Conservation (phyloP, 208 protist species). For the Trypanosoma avium region DNA sequence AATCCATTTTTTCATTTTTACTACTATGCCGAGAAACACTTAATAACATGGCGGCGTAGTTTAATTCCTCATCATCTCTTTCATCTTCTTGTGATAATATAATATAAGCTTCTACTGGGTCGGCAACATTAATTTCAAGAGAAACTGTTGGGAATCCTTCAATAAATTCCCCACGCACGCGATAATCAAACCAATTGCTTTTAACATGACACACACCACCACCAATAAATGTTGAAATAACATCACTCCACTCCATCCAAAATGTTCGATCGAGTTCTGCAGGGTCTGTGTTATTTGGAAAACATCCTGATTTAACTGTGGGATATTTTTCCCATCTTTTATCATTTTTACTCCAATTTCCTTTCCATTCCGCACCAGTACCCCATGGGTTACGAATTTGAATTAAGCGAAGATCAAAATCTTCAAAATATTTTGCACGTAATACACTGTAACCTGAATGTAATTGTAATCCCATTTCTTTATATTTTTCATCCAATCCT, state of each 20-base stretch:
- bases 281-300: conserved; percentile 36
- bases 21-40: conserved; percentile 58
- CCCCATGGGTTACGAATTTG: conserved; percentile 79
- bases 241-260: conserved; percentile 84
- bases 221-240: conserved; percentile 50
- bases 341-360: conserved; percentile 60
- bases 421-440: conserved; percentile 45
- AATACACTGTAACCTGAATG: conserved; percentile 72
- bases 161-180: conserved; percentile 68
- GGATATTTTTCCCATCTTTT: conserved; percentile 73
- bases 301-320: conserved; percentile 45
- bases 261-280: conserved; percentile 60
- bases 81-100: conserved; percentile 76
- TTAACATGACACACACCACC: conserved; percentile 73
- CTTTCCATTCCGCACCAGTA: conserved; percentile 64
- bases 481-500: conserved; percentile 50
- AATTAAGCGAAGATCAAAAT: conserved; percentile 64
- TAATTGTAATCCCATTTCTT: conserved; percentile 55
- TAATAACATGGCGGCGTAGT: conserved; percentile 67
- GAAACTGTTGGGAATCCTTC: conserved; percentile 50
- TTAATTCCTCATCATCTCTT: conserved; percentile 38
- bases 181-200: conserved; percentile 73
- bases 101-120: conserved; percentile 56
- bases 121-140: conserved; percentile 65
- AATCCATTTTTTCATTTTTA: conserved; percentile 67